These are phyloP conservation scores for Diplodia scrobiculata DNA, from an alignment of 2,329 filamentous ascomycete genomes.

Conservation along the genomic window DNA sequence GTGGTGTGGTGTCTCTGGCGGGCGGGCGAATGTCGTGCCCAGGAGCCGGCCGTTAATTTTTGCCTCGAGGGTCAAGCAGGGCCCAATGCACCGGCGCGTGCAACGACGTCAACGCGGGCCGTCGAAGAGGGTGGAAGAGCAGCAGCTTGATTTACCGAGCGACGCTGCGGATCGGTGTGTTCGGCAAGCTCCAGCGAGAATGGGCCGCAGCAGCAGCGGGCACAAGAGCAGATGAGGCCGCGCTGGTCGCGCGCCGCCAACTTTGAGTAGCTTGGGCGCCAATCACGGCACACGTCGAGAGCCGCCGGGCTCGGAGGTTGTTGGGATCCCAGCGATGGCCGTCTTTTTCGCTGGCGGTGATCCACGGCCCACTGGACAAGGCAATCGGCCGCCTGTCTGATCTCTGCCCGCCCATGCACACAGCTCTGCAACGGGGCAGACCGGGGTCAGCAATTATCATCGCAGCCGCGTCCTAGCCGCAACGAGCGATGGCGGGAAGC, in stretches of 20 bases:
- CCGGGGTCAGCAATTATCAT: neutral
- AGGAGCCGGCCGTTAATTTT: constrained; percentile 24
- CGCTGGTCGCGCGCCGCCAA: neutral
- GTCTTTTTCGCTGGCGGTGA: constrained; percentile 10
- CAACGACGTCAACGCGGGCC: constrained; percentile 27
- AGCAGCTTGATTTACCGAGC: constrained; percentile 23
- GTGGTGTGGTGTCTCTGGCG: constrained; percentile 26
- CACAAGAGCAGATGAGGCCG: constrained; percentile 13
- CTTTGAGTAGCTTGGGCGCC: constrained; percentile 10
- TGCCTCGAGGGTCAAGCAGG: constrained; percentile 23
- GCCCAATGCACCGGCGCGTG: constrained; percentile 21
- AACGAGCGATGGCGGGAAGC: constrained; percentile 6
- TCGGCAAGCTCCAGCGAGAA: constrained; percentile 29
- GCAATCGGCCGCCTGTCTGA: neutral
- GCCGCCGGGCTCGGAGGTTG: constrained; percentile 15
- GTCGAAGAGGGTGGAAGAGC: constrained; percentile 25
- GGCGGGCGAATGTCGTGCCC: constrained; percentile 14
- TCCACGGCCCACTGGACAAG: constrained; percentile 10
- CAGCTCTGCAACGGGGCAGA: neutral
- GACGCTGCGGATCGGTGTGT: constrained; percentile 27
- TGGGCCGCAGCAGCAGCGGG: constrained; percentile 1
- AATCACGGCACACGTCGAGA: constrained; percentile 6
- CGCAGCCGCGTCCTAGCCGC: constrained; percentile 18
- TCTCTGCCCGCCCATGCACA: neutral
- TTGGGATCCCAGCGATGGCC: constrained; percentile 18